These are phyloP conservation scores for Begonia loranthoides DNA, from an alignment of 306 rosid genomes.

Conservation along the genomic window DNA sequence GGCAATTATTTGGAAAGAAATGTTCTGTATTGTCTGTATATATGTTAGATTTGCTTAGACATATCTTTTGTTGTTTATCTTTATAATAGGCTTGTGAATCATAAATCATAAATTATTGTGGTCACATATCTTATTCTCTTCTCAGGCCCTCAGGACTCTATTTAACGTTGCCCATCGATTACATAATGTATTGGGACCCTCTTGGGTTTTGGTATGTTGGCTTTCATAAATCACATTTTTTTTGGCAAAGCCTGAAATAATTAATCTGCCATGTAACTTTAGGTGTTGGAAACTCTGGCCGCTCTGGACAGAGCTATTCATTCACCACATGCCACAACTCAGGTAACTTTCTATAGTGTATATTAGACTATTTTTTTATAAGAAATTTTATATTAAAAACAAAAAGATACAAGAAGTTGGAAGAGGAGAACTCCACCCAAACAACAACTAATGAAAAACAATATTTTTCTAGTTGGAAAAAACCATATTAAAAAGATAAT, in stretches of 20 bases:
- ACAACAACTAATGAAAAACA: too few relatives aligned
- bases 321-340: conserved; percentile 95
- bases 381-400: too few relatives aligned
- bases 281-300: conserved; percentile 95
- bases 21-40: too few relatives aligned
- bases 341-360: conserved; percentile 39
- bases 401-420: too few relatives aligned
- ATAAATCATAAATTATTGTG: too few relatives aligned
- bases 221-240: conserved; percentile 7
- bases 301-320: conserved; percentile 94
- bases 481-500: too few relatives aligned
- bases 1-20: too few relatives aligned
- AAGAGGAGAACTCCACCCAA: too few relatives aligned
- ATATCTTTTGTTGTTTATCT: too few relatives aligned
- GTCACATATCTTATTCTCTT: conserved; percentile 7
- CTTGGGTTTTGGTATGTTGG: conserved; percentile 90
- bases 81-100: too few relatives aligned
- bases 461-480: too few relatives aligned
- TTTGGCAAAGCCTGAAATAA: conserved; percentile 2
- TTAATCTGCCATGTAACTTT: conserved; percentile 9
- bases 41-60: too few relatives aligned
- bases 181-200: conserved; percentile 92
- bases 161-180: conserved; percentile 94
- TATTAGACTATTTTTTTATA: neutral
- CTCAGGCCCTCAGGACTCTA: conserved; percentile 92